A percentile compares a stretch with the other conserved stretches of the same genome.
Evolutionary conservation across 140 eudicot genomes (phyloP).

Genomic region (Cichorium intybus): DNA sequence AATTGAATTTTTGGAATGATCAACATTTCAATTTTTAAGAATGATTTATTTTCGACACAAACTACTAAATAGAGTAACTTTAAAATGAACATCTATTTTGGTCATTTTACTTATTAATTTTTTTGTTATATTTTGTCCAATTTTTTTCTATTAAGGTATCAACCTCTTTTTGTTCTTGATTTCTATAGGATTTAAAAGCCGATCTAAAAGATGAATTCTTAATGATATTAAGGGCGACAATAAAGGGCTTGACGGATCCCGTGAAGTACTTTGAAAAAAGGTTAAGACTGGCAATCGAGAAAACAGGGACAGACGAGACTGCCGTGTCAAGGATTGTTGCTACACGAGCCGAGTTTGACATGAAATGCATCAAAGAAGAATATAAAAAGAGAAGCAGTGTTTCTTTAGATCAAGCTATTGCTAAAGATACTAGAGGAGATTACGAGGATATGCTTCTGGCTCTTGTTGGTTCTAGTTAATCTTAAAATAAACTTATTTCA

Average conservation of each 20-base stretch:
- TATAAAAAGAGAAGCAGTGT: slow-evolving; percentile 57
- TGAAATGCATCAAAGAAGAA: slow-evolving; percentile 64
- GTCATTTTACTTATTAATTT: too few relatives aligned
- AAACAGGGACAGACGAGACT: slow-evolving; percentile 70
- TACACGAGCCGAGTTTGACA: slow-evolving; percentile 78
- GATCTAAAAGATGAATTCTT: slow-evolving; percentile 61
- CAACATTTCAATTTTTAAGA: too few relatives aligned
- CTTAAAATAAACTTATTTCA: slow-evolving; percentile 12
- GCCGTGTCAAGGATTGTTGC: slow-evolving; percentile 73
- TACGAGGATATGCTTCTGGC: slow-evolving; percentile 73
- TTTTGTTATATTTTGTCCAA: too few relatives aligned
- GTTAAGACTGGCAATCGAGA: slow-evolving; percentile 52
- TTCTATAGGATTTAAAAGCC: slow-evolving; percentile 51
- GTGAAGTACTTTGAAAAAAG: slow-evolving; percentile 68
- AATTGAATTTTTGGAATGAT: too few relatives aligned
- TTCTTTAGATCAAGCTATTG: slow-evolving; percentile 60
- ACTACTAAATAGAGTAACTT: too few relatives aligned
- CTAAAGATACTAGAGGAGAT: slow-evolving; percentile 75
- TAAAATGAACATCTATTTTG: too few relatives aligned
- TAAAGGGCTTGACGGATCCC: slow-evolving; percentile 52
- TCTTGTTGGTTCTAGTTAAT: slow-evolving; percentile 52
- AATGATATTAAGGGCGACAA: slow-evolving; percentile 43
- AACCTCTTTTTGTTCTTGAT: too few relatives aligned
- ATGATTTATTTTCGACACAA: too few relatives aligned
- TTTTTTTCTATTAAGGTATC: too few relatives aligned